These are phyloP conservation scores for Hibiscus tridactylites DNA, from an alignment of 345 rosid species.

Conservation along the genomic window DNA sequence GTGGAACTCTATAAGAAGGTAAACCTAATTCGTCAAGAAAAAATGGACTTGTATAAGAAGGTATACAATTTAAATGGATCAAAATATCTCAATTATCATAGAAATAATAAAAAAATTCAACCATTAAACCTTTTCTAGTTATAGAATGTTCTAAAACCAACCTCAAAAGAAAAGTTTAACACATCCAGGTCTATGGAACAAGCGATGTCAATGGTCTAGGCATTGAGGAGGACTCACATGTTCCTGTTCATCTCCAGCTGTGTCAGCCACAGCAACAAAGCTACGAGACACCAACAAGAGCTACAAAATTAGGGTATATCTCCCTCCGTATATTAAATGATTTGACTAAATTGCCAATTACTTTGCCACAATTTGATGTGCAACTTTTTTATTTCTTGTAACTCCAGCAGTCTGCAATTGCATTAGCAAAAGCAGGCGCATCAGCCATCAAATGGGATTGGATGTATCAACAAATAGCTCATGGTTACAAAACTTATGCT, in stretches of 20 bases:
- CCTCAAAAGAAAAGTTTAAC: slow-evolving; percentile 16
- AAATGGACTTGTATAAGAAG: slow-evolving; percentile 38
- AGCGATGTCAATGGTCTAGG: slow-evolving; percentile 26
- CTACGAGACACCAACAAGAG: neutral
- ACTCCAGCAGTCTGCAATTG: neutral
- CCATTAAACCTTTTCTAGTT: neutral
- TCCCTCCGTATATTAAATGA: neutral
- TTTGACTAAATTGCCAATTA: neutral
- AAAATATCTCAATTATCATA: slow-evolving; percentile 2
- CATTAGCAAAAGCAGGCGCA: neutral
- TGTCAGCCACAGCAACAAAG: neutral
- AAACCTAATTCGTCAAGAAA: slow-evolving; percentile 42
- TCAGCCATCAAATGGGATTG: neutral
- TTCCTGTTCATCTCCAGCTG: neutral
- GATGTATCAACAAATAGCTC: neutral
- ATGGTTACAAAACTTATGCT: neutral
- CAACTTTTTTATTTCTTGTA: neutral
- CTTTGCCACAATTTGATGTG: neutral
- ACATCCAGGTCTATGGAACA: slow-evolving; percentile 37
- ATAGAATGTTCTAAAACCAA: slow-evolving; percentile 17
- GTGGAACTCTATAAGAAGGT: slow-evolving; percentile 67
- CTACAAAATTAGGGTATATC: neutral
- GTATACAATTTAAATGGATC: slow-evolving; percentile 16
- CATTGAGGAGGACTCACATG: neutral
- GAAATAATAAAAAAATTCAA: slow-evolving; percentile 14